Conservation (phyloP, 202 grass and related monocot species). For the Dendrocalamus latiflorus region DNA sequence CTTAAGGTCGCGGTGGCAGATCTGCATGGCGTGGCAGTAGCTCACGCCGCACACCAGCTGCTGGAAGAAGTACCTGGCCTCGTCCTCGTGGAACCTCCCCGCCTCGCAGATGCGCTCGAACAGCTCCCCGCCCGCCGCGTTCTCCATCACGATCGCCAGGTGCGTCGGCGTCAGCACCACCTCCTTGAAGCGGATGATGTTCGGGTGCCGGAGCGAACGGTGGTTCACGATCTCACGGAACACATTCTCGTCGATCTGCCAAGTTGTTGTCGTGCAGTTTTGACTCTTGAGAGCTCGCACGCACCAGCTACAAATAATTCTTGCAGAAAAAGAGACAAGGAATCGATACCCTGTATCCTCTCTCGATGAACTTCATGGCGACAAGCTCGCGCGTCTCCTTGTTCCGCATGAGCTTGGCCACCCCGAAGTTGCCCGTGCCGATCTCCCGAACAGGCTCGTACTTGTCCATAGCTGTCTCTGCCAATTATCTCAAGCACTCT, state of each 20-base stretch:
- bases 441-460: conserved; percentile 86
- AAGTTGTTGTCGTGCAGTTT: no score
- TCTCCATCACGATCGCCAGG: conserved; percentile 93
- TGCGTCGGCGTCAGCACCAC: conserved; percentile 84
- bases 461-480: conserved; percentile 46
- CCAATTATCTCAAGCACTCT: background rate
- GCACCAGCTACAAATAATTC: no score
- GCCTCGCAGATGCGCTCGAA: conserved; percentile 96
- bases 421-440: conserved; percentile 83
- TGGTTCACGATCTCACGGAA: conserved; percentile 95
- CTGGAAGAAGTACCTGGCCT: conserved; percentile 91
- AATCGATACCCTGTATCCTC: conserved; percentile 43
- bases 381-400: conserved; percentile 69
- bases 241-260: conserved; percentile 89
- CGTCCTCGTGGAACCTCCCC: conserved; percentile 75
- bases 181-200: conserved; percentile 98
- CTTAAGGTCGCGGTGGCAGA: conserved; percentile 93
- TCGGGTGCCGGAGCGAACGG: conserved; percentile 70
- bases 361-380: conserved; percentile 84
- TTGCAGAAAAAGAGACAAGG: no score
- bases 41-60: conserved; percentile 85
- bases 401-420: conserved; percentile 80
- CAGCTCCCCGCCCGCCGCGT: conserved; percentile 87
- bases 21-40: conserved; percentile 88
- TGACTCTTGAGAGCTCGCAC: no score